Conservation (phyloP, 2,329 filamentous ascomycete species). For the Xylaria sp. region DNA sequence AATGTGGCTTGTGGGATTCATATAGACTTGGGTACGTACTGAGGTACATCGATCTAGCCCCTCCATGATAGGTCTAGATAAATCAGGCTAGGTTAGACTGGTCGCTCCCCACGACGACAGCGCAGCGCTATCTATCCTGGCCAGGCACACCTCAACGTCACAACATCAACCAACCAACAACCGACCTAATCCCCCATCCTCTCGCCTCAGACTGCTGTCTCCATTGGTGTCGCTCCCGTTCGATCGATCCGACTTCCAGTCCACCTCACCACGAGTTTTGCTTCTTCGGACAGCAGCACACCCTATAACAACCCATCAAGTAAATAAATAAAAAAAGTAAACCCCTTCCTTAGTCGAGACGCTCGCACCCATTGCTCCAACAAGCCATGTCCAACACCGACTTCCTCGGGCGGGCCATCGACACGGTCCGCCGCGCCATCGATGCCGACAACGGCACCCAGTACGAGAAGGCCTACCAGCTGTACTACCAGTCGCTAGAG, state of each 20-base stretch:
- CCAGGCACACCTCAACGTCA: constrained; percentile 36
- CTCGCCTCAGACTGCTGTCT: constrained; percentile 15
- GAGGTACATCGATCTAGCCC: constrained; percentile 16
- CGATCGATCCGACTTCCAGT: neutral
- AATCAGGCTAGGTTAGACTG: constrained; percentile 24
- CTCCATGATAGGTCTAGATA: constrained; percentile 26
- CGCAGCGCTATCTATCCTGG: constrained; percentile 14
- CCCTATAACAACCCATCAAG: neutral
- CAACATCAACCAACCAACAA: constrained; percentile 20
- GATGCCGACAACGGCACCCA: constrained; percentile 94
- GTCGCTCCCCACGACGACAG: constrained; percentile 31
- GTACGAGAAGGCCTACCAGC: constrained; percentile 96
- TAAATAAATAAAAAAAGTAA: constrained; percentile 6
- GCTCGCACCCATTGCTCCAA: neutral
- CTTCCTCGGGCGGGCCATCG: constrained; percentile 96
- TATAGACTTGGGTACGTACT: neutral
- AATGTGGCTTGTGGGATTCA: constrained; percentile 14
- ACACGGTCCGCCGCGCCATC: constrained; percentile 97
- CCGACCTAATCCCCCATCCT: constrained; percentile 6
- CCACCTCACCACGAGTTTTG: neutral
- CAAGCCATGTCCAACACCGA: constrained; percentile 89
- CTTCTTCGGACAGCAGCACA: neutral
- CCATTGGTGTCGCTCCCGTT: constrained; percentile 17
- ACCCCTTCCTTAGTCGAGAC: neutral
- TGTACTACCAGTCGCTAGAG: constrained; percentile 95